A percentile compares a stretch with the other conserved stretches of the same genome.
Conservation (phyloP, 2,329 filamentous ascomycete genomes). For the Botrytis tulipae region DNA sequence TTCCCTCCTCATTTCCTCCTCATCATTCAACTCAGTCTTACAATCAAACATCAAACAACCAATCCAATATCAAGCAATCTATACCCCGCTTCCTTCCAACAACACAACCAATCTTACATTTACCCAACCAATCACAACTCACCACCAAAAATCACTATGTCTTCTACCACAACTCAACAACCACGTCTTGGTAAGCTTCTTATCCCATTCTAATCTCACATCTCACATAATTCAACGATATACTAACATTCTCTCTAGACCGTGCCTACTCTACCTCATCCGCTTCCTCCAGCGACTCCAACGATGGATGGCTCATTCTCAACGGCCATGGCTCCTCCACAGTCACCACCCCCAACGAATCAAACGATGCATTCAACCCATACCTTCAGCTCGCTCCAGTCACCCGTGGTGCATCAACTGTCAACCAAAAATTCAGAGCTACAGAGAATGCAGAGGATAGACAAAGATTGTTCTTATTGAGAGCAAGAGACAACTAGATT, state of each 20-base stretch:
- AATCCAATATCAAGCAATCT: not conserved
- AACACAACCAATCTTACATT: not conserved
- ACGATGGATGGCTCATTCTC: constrained; percentile 16
- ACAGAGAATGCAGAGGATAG: constrained; percentile 16
- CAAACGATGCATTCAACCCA: not conserved
- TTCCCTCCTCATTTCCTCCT: constrained; percentile 7
- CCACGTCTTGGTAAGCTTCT: constrained; percentile 16
- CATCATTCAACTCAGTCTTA: constrained; percentile 13
- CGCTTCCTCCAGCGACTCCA: constrained; percentile 1
- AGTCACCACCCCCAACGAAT: constrained; percentile 5
- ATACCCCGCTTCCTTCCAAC: not conserved
- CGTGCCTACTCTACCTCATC: constrained; percentile 17
- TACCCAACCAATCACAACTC: constrained; percentile 4
- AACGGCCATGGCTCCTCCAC: not conserved
- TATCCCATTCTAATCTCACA: not conserved
- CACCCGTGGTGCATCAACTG: not conserved
- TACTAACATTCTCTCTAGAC: constrained; percentile 10
- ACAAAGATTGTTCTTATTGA: constrained; percentile 18
- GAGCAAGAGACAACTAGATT: constrained; percentile 17
- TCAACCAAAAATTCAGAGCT: constrained; percentile 1
- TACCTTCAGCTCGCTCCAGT: constrained; percentile 19
- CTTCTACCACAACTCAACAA: constrained; percentile 8
- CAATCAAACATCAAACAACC: not conserved
- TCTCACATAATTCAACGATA: not conserved
- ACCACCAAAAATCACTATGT: constrained; percentile 20